Base-by-base conservation (phyloP, 2,329 filamentous ascomycete species). In the Colletotrichum godetiae region DNA sequence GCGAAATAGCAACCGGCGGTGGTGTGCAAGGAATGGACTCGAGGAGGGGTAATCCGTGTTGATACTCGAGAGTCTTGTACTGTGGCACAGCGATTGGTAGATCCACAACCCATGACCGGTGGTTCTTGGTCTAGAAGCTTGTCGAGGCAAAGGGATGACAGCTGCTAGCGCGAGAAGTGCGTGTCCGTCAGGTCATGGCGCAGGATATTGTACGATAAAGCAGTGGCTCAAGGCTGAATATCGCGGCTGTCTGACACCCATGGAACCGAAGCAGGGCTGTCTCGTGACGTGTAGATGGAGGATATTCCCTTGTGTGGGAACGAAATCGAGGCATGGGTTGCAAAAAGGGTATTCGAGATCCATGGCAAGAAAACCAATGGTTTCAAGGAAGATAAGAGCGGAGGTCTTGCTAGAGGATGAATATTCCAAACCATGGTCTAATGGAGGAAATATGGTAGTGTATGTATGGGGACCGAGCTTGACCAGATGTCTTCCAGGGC, bases 281-380 rank as follows among this genome's bases (percentile, higher is more conserved):
- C 10, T 57, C 33, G 70, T 70, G 70, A 70, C 70, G 67, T 56
- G 60, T 52, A 70, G 22, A 35, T 29, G 60, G 56, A 49, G 37
- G 67, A 27, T 70, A 49, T 27, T 70, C n/a, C 24, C 29, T 57
- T 60, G 35, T 73, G 70, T 70, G 70, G 70, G 60, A 70, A 70
- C 70, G 29, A 53, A 8, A 11, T 55, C 13, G 58, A 56, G 67
- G 67, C 57, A 67, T 70, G 70, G 67, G 70, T 60, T 53, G 31
- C 52, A 31, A 24, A 56, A 60, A 60, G 55, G 58, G 59, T 35
- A 52, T 55, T 63, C 66, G 29, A 49, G n/a, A 46, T 13, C n/a
- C 24, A 33, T 53, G 53, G 59, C 29, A 70, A 70, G 60, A 63
- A 24, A 42, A 58, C 15, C 29, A n/a, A 29, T 55, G 24, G 33